Percentiles rank a stretch among this genome's conserved stretches.
These are phyloP conservation scores for Globisporangium cederbergense DNA, from an alignment of 352 stramenopile species.

Conservation along the genomic window DNA sequence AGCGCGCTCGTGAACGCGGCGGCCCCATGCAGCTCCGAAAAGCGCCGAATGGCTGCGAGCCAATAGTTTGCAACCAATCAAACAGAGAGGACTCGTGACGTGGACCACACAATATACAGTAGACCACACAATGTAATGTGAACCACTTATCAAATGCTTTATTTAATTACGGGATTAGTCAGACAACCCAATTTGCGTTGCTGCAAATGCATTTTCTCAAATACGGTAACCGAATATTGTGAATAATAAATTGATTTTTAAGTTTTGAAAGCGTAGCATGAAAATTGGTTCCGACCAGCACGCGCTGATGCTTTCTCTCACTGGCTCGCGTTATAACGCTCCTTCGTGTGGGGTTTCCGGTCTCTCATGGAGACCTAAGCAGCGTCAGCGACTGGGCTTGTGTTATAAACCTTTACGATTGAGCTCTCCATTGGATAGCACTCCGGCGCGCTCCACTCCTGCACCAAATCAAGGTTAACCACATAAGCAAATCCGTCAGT, in stretches of 20 bases:
- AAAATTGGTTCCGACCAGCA: no score
- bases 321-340: no score
- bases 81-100: neutral
- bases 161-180: no score
- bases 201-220: neutral
- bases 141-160: neutral
- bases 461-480: neutral
- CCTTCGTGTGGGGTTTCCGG: no score
- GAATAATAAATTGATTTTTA: neutral
- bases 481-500: no score
- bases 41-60: neutral
- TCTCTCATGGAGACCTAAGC: neutral
- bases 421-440: neutral
- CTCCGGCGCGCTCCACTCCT: constrained; percentile 9
- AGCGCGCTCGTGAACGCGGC: neutral
- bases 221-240: neutral
- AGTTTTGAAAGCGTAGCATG: neutral
- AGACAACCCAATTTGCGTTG: no score
- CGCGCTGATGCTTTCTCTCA: no score
- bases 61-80: constrained; percentile 19
- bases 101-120: neutral
- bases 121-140: neutral
- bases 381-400: neutral
- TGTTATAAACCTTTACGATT: neutral
- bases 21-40: neutral